These are phyloP conservation scores for Suillus tomentosus DNA, from an alignment of 768 basidiomycete genomes.

Conservation along the genomic window DNA sequence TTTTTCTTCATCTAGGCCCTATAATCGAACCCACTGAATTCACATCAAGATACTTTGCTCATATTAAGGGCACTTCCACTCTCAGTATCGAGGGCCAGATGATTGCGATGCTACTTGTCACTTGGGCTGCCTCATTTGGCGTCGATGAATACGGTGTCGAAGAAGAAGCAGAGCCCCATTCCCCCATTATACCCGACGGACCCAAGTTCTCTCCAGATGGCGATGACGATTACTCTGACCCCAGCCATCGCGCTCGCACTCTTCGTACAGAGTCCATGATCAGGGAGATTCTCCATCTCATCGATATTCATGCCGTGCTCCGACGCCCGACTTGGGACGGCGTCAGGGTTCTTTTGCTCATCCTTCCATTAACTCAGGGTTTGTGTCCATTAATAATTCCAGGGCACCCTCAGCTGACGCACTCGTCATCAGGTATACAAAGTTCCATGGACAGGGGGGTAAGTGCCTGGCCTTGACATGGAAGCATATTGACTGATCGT, in stretches of 20 bases:
- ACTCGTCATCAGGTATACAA: slow-evolving; percentile 25
- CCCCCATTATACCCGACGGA: slow-evolving; percentile 12
- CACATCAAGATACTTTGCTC: slow-evolving; percentile 67
- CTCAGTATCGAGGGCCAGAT: slow-evolving; percentile 77
- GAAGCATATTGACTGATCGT: slow-evolving; percentile 5
- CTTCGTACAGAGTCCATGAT: slow-evolving; percentile 69
- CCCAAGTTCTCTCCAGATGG: slow-evolving; percentile 21
- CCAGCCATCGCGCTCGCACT: slow-evolving; percentile 46
- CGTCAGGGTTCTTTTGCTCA: slow-evolving; percentile 72
- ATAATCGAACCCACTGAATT: slow-evolving; percentile 84
- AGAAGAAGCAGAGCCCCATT: slow-evolving; percentile 24
- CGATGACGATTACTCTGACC: slow-evolving; percentile 35
- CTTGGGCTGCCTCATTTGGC: slow-evolving; percentile 91
- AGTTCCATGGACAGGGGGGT: slow-evolving; percentile 29
- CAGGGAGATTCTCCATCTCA: slow-evolving; percentile 72
- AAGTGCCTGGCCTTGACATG: slow-evolving; percentile 9
- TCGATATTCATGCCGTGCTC: slow-evolving; percentile 79
- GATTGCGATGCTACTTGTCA: slow-evolving; percentile 76
- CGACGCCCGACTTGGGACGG: slow-evolving; percentile 88
- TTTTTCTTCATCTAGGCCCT: slow-evolving; percentile 57
- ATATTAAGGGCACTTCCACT: slow-evolving; percentile 58
- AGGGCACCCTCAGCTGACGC: neutral
- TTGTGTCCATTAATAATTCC: neutral
- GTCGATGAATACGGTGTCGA: slow-evolving; percentile 77
- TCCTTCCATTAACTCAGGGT: slow-evolving; percentile 88